Evolutionary conservation across 352 stramenopile genomes (phyloP), one percentile per base, ranked within the genome.

Genomic region (Phytophthora sojae): DNA sequence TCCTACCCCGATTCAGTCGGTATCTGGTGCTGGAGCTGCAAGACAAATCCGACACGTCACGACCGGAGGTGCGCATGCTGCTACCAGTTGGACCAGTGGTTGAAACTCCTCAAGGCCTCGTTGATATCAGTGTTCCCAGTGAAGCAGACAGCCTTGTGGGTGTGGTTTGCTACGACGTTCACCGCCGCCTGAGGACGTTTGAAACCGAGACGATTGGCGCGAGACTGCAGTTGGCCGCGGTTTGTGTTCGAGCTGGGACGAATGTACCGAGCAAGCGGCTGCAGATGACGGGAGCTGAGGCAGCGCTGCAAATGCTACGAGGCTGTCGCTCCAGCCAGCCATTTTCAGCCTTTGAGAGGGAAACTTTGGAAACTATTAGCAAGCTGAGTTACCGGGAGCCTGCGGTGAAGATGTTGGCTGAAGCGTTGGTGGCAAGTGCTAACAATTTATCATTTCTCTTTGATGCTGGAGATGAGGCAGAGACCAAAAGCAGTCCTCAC

Each of bases 251-350:
- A 14, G 73, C 74, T 0, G 73, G 73, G 3, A 68, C 54, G 5
- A 67, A 53, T 37, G 53, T 87, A 15, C 73, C 80, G 23, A 80
- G 67, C 21, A 70, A 53, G 9, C 53, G 73, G 6, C 35, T 86
- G 12, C 52, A 71, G 5, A 88, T 92, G 84, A 88, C 82, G 6
- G 79, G 76, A 15, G 44, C 69, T 1, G 84, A 92, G 45, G 75
- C 77, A 7, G 77, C 81, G 3, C 17, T 89, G 12, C 67, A 82
- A 56, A 55, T 82, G 29, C 57, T 90, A 19, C 75, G 71, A 64
- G 67, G 72, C 2, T 92, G 81, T 55, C 67, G 62, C 17, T 76
- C 73, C 0, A 79, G 67, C 49, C 66, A 74, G 6, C 76, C 75
- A 4, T 85, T 77, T 44, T 76, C 75, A 0, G 4, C 19, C 3